Evolutionary conservation across 129 eudicot genomes (phyloP).

Genomic region (Solidago caesia): DNA sequence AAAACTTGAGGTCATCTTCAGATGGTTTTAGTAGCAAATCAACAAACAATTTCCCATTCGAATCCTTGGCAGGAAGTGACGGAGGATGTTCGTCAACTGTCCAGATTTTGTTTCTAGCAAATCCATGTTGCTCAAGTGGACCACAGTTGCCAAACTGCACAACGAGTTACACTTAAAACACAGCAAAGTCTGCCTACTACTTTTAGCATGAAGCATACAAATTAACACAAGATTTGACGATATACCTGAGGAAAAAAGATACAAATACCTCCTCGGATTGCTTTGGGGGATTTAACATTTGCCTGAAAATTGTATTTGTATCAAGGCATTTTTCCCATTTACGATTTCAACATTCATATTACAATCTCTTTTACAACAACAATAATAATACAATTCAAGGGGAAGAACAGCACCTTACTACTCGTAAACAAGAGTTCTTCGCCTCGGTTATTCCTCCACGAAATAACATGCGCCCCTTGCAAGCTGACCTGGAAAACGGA

Average conservation of each 20-base stretch:
- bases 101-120: slow-evolving; percentile 89
- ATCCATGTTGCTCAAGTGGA: slow-evolving; percentile 83
- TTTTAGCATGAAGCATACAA: not conserved
- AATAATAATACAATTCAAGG: not conserved
- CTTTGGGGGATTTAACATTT: slow-evolving; percentile 59
- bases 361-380: not conserved
- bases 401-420: slow-evolving; percentile 48
- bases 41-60: slow-evolving; percentile 44
- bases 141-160: slow-evolving; percentile 81
- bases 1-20: slow-evolving; percentile 73
- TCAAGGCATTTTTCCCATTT: slow-evolving; percentile 9
- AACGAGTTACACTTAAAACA: slow-evolving; percentile 13
- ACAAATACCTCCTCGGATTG: slow-evolving; percentile 90
- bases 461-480: slow-evolving; percentile 85
- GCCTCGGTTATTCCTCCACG: slow-evolving; percentile 76
- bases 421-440: slow-evolving; percentile 87
- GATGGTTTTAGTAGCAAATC: slow-evolving; percentile 75
- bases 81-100: slow-evolving; percentile 69
- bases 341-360: not conserved
- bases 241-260: slow-evolving; percentile 95
- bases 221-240: not conserved
- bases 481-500: slow-evolving; percentile 71
- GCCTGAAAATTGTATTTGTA: slow-evolving; percentile 43
- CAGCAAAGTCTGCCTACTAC: slow-evolving; percentile 14
- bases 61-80: slow-evolving; percentile 49